Evolutionary conservation across 2,329 filamentous ascomycete genomes (phyloP).

Genomic region (Verticillium nonalfalfae): DNA sequence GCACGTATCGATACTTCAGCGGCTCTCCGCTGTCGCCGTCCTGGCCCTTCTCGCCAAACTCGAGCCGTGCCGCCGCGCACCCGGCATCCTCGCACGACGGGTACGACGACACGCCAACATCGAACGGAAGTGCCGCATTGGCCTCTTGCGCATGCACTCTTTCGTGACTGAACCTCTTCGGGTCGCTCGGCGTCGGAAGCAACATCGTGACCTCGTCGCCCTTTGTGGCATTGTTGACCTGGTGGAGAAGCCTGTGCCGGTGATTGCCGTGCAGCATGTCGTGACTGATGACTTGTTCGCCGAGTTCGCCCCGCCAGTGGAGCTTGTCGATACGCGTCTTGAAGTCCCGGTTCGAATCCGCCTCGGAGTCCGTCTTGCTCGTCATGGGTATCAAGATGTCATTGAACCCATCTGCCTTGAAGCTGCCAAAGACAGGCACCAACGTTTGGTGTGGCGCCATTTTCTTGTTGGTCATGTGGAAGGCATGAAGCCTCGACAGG

Average conservation of each 20-base stretch:
- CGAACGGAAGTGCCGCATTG: slow-evolving; percentile 44
- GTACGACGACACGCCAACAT: slow-evolving; percentile 53
- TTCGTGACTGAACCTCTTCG: slow-evolving; percentile 46
- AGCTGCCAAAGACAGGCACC: slow-evolving; percentile 69
- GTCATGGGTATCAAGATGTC: slow-evolving; percentile 70
- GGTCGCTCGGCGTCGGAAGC: slow-evolving; percentile 30
- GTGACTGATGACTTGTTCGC: slow-evolving; percentile 42
- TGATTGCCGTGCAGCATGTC: slow-evolving; percentile 61
- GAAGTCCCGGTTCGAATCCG: slow-evolving; percentile 41
- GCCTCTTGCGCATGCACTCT: slow-evolving; percentile 45
- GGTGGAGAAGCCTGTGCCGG: slow-evolving; percentile 64
- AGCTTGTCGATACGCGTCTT: slow-evolving; percentile 56
- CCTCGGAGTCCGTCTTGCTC: slow-evolving; percentile 36
- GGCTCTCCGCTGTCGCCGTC: slow-evolving; percentile 34
- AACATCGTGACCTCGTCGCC: slow-evolving; percentile 47
- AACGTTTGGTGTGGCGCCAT: slow-evolving; percentile 58
- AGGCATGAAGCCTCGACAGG: slow-evolving; percentile 64
- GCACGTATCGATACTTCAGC: slow-evolving; percentile 62
- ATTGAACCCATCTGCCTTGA: slow-evolving; percentile 64
- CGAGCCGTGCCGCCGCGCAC: slow-evolving; percentile 44
- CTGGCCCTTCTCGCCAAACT: slow-evolving; percentile 40
- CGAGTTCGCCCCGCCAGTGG: slow-evolving; percentile 70
- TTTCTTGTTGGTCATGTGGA: slow-evolving; percentile 60
- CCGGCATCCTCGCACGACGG: slow-evolving; percentile 45
- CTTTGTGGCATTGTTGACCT: slow-evolving; percentile 52